Base-by-base conservation (phyloP, 2,329 filamentous ascomycete genomes). In the Plenodomus lindquistii region DNA sequence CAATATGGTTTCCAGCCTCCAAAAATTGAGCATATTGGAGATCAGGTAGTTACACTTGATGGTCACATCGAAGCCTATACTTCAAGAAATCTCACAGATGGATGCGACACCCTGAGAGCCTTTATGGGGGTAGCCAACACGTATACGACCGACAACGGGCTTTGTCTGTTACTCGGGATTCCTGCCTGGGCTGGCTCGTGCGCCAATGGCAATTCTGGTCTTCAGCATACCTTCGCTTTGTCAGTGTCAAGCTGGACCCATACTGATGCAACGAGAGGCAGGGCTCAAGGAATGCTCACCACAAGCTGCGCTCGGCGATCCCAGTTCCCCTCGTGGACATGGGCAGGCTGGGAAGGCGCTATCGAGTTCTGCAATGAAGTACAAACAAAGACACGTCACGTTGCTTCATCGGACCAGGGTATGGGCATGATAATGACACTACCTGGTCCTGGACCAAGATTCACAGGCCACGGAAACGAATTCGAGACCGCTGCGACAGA, bases 51-150 rank as follows among this genome's bases (percentile, higher is more conserved):
- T 10, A 35, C 36, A 16, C 17, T 44, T 13, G 36, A 39, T 20
- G 29, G 44, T 1, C 44, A 46, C 18, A 40, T 46, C 9, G 9
- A 40, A 19, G 31, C 37, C 17, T 46, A 35, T 17, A 46, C 44
- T 2, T 36, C 37, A 13, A 36, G 42, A 19, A 39, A 39, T 4
- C 42, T 44, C 16, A 39, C 22, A 4, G 15, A 44, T 4, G 17
- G 10, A 3, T 22, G 8, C 11, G 42, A 44, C 24, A 31, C 42
- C 2, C 36, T 39, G 3, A 40, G 16, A 21, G 42, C 42, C 13
- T 44, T 44, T 17, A 31, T 39, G 42, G 42, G 42, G 13, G 42
- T 44, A 34, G 42, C 42, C 29, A 37, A 36, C 7, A 44, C 21
- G 8, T 44, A 44, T 13, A 44, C 36, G 4, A 44, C 42, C 15